Base-by-base conservation (phyloP, 108 stramenopile species). In the Cyclotella cryptica region DNA sequence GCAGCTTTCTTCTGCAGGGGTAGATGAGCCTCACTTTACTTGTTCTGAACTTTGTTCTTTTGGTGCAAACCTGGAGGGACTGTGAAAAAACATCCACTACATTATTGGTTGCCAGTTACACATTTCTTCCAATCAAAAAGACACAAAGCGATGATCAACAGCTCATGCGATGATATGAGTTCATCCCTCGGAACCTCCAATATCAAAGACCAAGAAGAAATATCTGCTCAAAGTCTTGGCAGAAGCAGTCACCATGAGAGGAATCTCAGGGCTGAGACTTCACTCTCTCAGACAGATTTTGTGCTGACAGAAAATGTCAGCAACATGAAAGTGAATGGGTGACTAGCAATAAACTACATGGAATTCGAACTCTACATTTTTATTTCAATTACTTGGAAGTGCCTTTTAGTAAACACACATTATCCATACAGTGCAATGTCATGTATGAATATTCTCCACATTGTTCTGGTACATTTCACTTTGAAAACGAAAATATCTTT, bases 401-500 rank as follows among this genome's bases (percentile, higher is more conserved):
- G 1, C 18, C 3, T 19, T 51, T 3, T 51, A 51, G 49, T 51
- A 51, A 19, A 1, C 49, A 8, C 19, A 3, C 10, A 58, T 26
- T 30, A 53, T 8, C n/a, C n/a, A n/a, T n/a, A n/a, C n/a, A n/a
- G n/a, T n/a, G n/a, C n/a, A n/a, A n/a, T n/a, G n/a, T n/a, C n/a
- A n/a, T n/a, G n/a, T n/a, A n/a, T n/a, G n/a, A n/a, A n/a, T n/a
- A n/a, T n/a, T n/a, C n/a, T n/a, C n/a, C n/a, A n/a, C n/a, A n/a
- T 69, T 35, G 8, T 54, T 35, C 6, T 1, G 13, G n/a, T 10
- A 10, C 68, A 30, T n/a, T 15, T 70, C 43, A 55, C 40, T 70
- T 70, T 41, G 69, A 70, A 55, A 70, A 58, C 24, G 54, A 30
- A 42, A 72, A 72, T 11, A 72, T 40, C 39, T 46, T 60, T 19